These are phyloP conservation scores for Xylaria flabelliformis DNA, from an alignment of 495 filamentous ascomycete genomes.

Conservation along the genomic window DNA sequence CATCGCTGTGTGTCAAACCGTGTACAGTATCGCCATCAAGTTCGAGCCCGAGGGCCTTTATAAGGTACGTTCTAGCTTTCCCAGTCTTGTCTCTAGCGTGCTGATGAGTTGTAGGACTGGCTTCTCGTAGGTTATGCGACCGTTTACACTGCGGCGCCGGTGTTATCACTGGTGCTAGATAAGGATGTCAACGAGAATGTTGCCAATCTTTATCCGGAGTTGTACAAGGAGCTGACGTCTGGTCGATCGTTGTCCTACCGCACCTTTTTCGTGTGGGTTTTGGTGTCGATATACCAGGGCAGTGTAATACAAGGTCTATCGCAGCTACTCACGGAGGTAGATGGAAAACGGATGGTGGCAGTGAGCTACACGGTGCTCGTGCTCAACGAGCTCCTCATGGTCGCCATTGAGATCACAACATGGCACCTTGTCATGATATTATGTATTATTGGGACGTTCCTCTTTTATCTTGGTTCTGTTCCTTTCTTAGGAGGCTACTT, in stretches of 20 bases:
- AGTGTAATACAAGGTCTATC: constrained; percentile 90
- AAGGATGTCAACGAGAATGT: constrained; percentile 92
- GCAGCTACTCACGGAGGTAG: constrained; percentile 81
- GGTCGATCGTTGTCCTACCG: constrained; percentile 86
- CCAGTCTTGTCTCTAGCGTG: background rate
- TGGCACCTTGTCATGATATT: constrained; percentile 97
- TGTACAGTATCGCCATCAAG: constrained; percentile 90
- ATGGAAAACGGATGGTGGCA: constrained; percentile 77
- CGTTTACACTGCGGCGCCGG: constrained; percentile 91
- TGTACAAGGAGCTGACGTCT: constrained; percentile 93
- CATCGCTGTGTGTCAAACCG: constrained; percentile 93
- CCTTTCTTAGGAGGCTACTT: constrained; percentile 92
- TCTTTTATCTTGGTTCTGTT: constrained; percentile 79
- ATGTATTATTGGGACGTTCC: constrained; percentile 77
- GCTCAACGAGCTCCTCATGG: constrained; percentile 96
- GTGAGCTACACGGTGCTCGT: constrained; percentile 92
- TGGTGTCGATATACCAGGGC: constrained; percentile 94
- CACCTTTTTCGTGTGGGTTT: constrained; percentile 97
- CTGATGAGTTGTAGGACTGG: constrained; percentile 70
- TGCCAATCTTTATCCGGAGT: constrained; percentile 93
- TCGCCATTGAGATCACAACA: constrained; percentile 92
- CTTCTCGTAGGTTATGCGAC: constrained; percentile 96
- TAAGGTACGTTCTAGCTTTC: constrained; percentile 55
- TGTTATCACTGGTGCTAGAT: constrained; percentile 96
- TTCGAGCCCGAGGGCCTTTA: constrained; percentile 96